Conservation (phyloP, 164 flowering plant genomes). For the Amborella trichopoda region DNA sequence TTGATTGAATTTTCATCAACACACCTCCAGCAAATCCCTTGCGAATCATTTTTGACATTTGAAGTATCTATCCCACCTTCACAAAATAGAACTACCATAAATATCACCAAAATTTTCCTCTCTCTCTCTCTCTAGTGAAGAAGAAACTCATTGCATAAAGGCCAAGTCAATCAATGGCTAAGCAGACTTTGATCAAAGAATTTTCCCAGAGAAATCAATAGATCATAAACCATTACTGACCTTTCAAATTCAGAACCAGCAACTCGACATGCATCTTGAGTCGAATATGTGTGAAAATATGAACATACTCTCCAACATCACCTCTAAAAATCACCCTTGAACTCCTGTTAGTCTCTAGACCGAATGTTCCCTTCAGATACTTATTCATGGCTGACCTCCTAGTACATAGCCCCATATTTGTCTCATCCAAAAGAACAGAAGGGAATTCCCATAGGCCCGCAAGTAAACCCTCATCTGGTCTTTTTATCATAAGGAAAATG, state of each 20-base stretch:
- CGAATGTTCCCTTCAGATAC: slow-evolving; percentile 42
- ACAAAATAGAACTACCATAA: slow-evolving; percentile 8
- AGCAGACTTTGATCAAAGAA: not conserved
- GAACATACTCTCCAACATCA: slow-evolving; percentile 75
- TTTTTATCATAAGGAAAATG: slow-evolving; percentile 53
- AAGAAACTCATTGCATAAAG: not conserved
- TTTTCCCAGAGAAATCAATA: not conserved
- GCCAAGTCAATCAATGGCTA: not conserved
- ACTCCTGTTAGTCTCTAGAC: slow-evolving; percentile 28
- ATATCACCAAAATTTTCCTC: not conserved
- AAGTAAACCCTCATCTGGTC: slow-evolving; percentile 84
- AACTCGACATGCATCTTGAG: slow-evolving; percentile 68
- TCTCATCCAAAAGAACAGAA: slow-evolving; percentile 48
- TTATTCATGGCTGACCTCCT: slow-evolving; percentile 55
- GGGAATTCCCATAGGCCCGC: slow-evolving; percentile 99
- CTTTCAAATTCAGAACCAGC: slow-evolving; percentile 43
- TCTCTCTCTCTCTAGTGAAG: not conserved
- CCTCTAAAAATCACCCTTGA: slow-evolving; percentile 39
- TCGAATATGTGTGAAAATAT: slow-evolving; percentile 78
- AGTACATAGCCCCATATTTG: slow-evolving; percentile 18
- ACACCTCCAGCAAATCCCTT: slow-evolving; percentile 35
- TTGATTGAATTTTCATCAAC: slow-evolving; percentile 43
- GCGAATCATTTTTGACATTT: slow-evolving; percentile 16
- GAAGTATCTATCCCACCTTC: slow-evolving; percentile 33
- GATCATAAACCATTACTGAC: slow-evolving; percentile 17